These are phyloP conservation scores for Colletotrichum somersetense DNA, from an alignment of 2,329 filamentous ascomycete genomes.

Conservation along the genomic window DNA sequence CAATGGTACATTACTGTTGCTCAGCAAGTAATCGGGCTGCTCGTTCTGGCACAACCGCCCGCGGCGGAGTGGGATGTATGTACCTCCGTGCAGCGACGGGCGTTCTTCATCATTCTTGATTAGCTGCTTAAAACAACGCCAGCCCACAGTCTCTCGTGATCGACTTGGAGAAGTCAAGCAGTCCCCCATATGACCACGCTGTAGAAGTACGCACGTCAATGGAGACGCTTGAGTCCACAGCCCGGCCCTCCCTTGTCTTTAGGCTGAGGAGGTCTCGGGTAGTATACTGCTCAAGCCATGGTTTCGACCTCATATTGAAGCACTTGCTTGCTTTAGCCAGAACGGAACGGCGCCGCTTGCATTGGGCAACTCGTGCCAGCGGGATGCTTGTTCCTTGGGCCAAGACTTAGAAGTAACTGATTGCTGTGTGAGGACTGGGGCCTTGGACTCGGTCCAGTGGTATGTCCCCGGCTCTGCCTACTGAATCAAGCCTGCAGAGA, in stretches of 20 bases:
- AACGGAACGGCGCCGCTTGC: constrained; percentile 26
- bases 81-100: background rate
- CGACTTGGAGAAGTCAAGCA: background rate
- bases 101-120: background rate
- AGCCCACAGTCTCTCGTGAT: background rate
- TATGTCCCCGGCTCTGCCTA: constrained; percentile 22
- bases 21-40: background rate
- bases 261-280: background rate
- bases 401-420: constrained; percentile 18
- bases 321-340: constrained; percentile 20
- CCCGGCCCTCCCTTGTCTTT: constrained; percentile 9
- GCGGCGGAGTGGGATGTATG: background rate
- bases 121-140: background rate
- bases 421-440: background rate
- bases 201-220: constrained; percentile 18
- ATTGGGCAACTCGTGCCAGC: constrained; percentile 29
- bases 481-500: constrained; percentile 20
- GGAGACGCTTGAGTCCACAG: constrained; percentile 24
- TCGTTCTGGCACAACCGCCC: too few species aligned
- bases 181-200: constrained; percentile 16
- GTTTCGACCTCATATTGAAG: constrained; percentile 9
- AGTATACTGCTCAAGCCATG: constrained; percentile 8
- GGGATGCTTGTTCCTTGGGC: constrained; percentile 31
- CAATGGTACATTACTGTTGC: background rate
- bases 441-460: constrained; percentile 6